A percentile compares a stretch with the other conserved stretches of the same genome.
phyloP scores from a whole-genome alignment of 331 rosid genomes.

The Quercus lobata region DNA sequence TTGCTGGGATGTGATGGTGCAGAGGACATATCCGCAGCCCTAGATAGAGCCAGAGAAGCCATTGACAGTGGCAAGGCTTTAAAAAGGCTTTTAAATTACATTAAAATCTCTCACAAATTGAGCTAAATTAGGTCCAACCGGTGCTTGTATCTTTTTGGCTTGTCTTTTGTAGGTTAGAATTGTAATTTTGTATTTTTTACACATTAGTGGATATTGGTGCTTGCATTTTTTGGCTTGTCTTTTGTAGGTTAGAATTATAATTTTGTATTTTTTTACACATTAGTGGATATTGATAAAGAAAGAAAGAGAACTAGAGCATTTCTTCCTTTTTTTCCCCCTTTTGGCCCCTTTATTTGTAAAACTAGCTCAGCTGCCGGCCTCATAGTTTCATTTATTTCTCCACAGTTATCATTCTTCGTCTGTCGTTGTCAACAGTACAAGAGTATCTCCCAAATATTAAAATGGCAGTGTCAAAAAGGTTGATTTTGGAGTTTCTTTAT shows the following conservation, averaged over 20 bases:
- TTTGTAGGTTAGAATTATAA: not conserved
- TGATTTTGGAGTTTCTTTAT: not conserved
- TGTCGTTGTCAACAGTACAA: not conserved
- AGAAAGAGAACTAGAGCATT: constrained; percentile 5
- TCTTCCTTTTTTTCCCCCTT: too few relatives aligned
- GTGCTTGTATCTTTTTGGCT: not conserved
- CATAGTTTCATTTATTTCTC: not conserved
- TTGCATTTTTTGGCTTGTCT: not conserved
- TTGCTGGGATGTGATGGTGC: constrained; percentile 92
- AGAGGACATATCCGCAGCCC: constrained; percentile 58
- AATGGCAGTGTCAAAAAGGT: not conserved
- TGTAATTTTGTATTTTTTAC: not conserved
- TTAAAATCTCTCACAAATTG: constrained; percentile 61
- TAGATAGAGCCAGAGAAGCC: constrained; percentile 91
- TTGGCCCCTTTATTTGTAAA: not conserved
- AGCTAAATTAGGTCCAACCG: constrained; percentile 17
- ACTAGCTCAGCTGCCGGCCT: not conserved
- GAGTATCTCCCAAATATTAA: not conserved
- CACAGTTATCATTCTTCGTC: not conserved
- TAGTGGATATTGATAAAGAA: not conserved
- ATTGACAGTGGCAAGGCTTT: constrained; percentile 94
- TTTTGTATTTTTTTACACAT: not conserved
- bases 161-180: not conserved
- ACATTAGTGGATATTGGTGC: too few relatives aligned
- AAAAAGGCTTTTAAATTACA: constrained; percentile 68